Base-by-base conservation (phyloP, 1,284 basidiomycete genomes). In the Malassezia pachydermatis region DNA sequence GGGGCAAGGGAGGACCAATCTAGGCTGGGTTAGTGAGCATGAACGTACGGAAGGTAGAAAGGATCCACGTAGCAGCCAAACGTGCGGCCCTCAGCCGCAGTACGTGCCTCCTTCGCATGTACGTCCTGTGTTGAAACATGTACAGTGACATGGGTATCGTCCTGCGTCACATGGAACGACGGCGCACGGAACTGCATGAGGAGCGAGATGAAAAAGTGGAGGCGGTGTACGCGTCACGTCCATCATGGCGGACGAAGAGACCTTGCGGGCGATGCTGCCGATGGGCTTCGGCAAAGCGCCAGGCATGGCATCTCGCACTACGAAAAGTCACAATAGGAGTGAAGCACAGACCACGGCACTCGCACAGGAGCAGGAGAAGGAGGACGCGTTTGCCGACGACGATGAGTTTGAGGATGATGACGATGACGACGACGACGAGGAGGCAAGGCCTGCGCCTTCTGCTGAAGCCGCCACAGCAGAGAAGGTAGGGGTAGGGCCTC, bases 231-330 rank as follows among this genome's bases (percentile, higher is more conserved):
- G n/a, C 29, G 9, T 19, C 17, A 8, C 40, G 16, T 16, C 34
- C 24, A 39, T 35, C 30, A 69, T 69, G 66, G 2, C 20, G 6
- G 67, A 70, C 49, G 67, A 70, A 40, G 60, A 52, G 13, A 62
- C 67, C 8, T 39, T 70, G 23, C 47, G 66, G 17, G 63, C 67
- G 1, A 65, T 70, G 63, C 63, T 70, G 63, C 61, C 65, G 3
- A 53, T 45, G 32, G 53, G 58, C 19, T 69, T 69, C 23, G 66
- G 66, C 30, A 56, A 50, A 54, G n/a, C n/a, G n/a, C n/a, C n/a
- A n/a, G n/a, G n/a, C n/a, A n/a, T n/a, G n/a, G n/a, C n/a, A n/a
- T n/a, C n/a, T n/a, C n/a, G n/a, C n/a, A n/a, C n/a, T n/a, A n/a
- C n/a, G n/a, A n/a, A n/a, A n/a, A n/a, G n/a, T n/a, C 29, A 30